These are phyloP conservation scores for Ogataea populi-albae DNA, from an alignment of 805 yeast genomes.

Conservation along the genomic window DNA sequence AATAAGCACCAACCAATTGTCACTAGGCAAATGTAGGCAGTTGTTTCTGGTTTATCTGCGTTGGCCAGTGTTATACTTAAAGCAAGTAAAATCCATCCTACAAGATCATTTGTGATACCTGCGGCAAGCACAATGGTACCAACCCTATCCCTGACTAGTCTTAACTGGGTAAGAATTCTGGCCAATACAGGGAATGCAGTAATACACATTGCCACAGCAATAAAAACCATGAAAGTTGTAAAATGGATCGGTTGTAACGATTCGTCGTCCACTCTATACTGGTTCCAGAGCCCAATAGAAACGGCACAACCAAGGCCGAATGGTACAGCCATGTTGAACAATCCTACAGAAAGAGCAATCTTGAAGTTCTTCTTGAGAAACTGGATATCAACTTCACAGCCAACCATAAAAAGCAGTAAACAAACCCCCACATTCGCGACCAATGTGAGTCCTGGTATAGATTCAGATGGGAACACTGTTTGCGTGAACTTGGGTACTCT, in stretches of 20 bases:
- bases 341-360: slow-evolving; percentile 66
- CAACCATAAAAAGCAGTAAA: slow-evolving; percentile 70
- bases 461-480: slow-evolving; percentile 60
- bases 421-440: slow-evolving; percentile 76
- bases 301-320: slow-evolving; percentile 77
- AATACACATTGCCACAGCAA: slow-evolving; percentile 79
- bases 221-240: slow-evolving; percentile 74
- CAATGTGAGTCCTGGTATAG: slow-evolving; percentile 61
- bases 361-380: slow-evolving; percentile 59
- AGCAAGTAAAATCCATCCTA: slow-evolving; percentile 81
- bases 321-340: slow-evolving; percentile 72
- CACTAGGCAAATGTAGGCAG: slow-evolving; percentile 65
- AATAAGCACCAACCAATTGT: slow-evolving; percentile 69
- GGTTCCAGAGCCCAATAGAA: slow-evolving; percentile 62
- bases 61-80: slow-evolving; percentile 74
- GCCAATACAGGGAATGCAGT: slow-evolving; percentile 86
- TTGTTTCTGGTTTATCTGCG: slow-evolving; percentile 62
- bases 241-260: slow-evolving; percentile 44
- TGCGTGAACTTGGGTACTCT: slow-evolving; percentile 63
- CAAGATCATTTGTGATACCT: slow-evolving; percentile 73
- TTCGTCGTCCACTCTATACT: slow-evolving; percentile 41
- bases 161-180: slow-evolving; percentile 70
- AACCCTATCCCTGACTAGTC: slow-evolving; percentile 67
- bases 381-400: slow-evolving; percentile 70
- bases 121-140: slow-evolving; percentile 77